These are phyloP conservation scores for Coemansia asiatica DNA, from an alignment of 192 early-diverging fungal species.

Conservation along the genomic window DNA sequence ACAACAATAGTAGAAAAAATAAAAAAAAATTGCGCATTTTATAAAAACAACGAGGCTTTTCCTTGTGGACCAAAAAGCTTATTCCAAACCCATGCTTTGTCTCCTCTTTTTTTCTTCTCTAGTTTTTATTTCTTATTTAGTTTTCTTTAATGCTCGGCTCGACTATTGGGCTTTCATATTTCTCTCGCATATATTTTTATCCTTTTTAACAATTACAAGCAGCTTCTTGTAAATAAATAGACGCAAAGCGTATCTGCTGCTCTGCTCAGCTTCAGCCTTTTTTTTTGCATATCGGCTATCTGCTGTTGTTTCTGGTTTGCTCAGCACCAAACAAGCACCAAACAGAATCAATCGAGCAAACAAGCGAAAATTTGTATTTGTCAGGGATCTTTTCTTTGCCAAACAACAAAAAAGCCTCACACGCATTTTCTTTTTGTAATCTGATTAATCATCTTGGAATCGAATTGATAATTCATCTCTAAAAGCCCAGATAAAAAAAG, in stretches of 20 bases:
- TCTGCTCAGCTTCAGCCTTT: not conserved
- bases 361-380: too few species aligned
- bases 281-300: too few species aligned
- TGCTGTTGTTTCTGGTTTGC: too few species aligned
- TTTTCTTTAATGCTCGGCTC: not conserved
- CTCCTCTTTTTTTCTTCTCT: constrained; percentile 5
- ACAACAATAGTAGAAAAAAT: too few species aligned
- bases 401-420: not conserved
- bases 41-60: not conserved
- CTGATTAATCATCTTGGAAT: constrained; percentile 1
- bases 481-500: not conserved
- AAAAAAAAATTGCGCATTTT: not conserved
- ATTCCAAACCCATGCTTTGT: not conserved
- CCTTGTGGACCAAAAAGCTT: not conserved
- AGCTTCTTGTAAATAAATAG: not conserved
- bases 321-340: too few species aligned
- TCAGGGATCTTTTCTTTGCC: constrained; percentile 1
- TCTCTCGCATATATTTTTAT: not conserved
- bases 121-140: not conserved
- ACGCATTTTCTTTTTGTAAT: not conserved
- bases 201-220: not conserved
- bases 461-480: not conserved
- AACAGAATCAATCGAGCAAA: too few species aligned
- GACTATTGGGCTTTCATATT: not conserved
- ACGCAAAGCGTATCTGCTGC: too few species aligned